Conservation (phyloP, 345 rosid species). For the Aethionema arabicum region DNA sequence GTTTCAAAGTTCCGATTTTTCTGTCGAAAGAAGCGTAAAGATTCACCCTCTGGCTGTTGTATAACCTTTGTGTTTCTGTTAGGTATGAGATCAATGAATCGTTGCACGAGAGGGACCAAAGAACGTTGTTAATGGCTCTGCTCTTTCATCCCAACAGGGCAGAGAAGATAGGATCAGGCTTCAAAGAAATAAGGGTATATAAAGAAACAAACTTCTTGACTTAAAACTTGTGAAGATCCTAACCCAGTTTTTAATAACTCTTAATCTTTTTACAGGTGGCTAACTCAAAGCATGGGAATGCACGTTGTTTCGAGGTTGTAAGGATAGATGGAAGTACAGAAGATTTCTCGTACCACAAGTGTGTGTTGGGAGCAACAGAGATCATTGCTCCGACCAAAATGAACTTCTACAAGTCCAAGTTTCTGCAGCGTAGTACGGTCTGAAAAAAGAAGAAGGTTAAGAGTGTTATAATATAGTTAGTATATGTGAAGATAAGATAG, state of each 20-base stretch:
- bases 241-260: constrained; percentile 7
- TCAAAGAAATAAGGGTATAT: constrained; percentile 60
- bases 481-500: constrained; percentile 9
- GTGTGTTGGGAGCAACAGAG: constrained; percentile 68
- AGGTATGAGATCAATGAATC: constrained; percentile 62
- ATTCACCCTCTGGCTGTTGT: constrained; percentile 14
- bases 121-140: constrained; percentile 50
- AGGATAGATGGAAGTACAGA: constrained; percentile 69
- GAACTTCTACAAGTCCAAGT: constrained; percentile 45
- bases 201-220: background rate
- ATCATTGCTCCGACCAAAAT: constrained; percentile 64
- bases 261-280: constrained; percentile 49
- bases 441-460: background rate
- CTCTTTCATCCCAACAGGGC: constrained; percentile 71
- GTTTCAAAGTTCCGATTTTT: background rate
- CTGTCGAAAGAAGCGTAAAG: constrained; percentile 6
- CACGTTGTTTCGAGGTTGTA: constrained; percentile 71
- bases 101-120: constrained; percentile 54
- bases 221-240: constrained; percentile 13
- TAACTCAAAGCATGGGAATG: constrained; percentile 50
- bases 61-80: background rate
- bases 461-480: background rate
- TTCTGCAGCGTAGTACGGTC: constrained; percentile 10
- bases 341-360: constrained; percentile 87
- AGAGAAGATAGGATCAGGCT: constrained; percentile 77